These are phyloP conservation scores for Pythium guiyangense DNA, from an alignment of 352 stramenopile genomes.

Conservation along the genomic window DNA sequence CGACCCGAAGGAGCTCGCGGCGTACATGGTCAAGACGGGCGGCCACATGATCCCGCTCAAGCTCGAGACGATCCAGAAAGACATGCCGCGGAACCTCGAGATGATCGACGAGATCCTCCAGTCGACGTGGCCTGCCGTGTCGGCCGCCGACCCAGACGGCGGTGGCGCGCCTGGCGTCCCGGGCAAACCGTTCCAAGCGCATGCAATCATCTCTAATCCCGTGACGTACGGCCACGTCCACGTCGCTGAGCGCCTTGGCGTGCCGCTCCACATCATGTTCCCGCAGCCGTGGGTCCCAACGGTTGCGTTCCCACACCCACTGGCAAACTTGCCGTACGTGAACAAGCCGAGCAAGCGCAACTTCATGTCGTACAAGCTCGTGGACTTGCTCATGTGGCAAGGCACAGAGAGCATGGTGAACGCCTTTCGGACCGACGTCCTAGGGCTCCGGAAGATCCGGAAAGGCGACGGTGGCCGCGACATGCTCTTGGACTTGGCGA, in stretches of 20 bases:
- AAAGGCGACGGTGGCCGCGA: constrained; percentile 24
- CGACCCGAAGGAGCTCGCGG: constrained; percentile 67
- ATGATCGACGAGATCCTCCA: constrained; percentile 90
- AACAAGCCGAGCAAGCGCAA: constrained; percentile 30
- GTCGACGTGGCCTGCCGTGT: constrained; percentile 86
- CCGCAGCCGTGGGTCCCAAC: constrained; percentile 90
- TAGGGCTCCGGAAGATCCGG: constrained; percentile 37
- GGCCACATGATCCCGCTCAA: too few species aligned
- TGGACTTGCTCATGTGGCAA: constrained; percentile 45
- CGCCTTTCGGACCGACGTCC: constrained; percentile 37
- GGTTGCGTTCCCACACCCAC: constrained; percentile 86
- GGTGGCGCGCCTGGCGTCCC: constrained; percentile 25
- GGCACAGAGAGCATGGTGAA: constrained; percentile 42
- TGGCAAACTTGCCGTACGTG: constrained; percentile 82
- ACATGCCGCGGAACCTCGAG: constrained; percentile 78
- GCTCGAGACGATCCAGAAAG: constrained; percentile 55
- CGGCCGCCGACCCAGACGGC: constrained; percentile 66
- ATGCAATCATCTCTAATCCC: constrained; percentile 94
- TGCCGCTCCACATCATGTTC: constrained; percentile 95
- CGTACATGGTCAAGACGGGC: constrained; percentile 91
- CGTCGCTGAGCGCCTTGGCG: constrained; percentile 88
- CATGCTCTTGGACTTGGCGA: constrained; percentile 26
- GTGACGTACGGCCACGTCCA: constrained; percentile 92
- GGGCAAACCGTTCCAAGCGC: constrained; percentile 72
- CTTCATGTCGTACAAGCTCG: background rate